Evolutionary conservation across 176 grass and related monocot genomes (phyloP), one percentile per base, ranked within the genome.

Genomic region (sorghum (Sorghum bicolor)): DNA sequence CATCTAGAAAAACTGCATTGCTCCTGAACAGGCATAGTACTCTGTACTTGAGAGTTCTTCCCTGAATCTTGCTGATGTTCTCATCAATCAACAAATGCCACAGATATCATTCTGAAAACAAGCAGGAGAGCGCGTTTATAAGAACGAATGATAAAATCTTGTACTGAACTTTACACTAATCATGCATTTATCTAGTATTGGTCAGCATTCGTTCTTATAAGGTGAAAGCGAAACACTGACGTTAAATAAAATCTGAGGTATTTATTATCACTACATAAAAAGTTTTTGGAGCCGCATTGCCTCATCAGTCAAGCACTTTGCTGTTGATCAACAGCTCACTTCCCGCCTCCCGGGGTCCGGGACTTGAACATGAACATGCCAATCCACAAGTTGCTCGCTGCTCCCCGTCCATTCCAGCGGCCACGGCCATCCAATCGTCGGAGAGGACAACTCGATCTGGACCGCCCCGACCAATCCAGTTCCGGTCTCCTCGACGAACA

Each of bases 391-490:
- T 86, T 86, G 74, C 20, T 7, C n/a, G 52, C 50, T 86, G 85
- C 70, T 77, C 16, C 40, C 52, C 19, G 7, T 55, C 20, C 19
- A 8, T 3, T 69, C 22, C 14, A 82, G 20, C 77, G 79, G 40
- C 67, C 67, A 78, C 39, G n/a, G n/a, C n/a, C n/a, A n/a, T n/a
- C 68, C 69, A 82, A 83, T 28, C 67, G 78, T 33, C 75, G 25
- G 88, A 74, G 88, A 83, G 48, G 84, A 86, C 82, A 86, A 70
- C 64, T 83, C 86, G 89, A 81, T 86, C 82, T 73, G 77, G 71
- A 74, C 70, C 63, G 63, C 81, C 76, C 65, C 78, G 65, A 82
- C 77, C 74, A 82, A 72, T 75, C 77, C 69, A 68, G 60, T 80
- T n/a, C 43, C 31, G 41, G 70, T 73, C 70, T 72, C 47, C 65